Percentiles rank a stretch among this genome's conserved stretches.
Conservation (phyloP, 139 green algal genomes). For the Coelastrella sp. region DNA sequence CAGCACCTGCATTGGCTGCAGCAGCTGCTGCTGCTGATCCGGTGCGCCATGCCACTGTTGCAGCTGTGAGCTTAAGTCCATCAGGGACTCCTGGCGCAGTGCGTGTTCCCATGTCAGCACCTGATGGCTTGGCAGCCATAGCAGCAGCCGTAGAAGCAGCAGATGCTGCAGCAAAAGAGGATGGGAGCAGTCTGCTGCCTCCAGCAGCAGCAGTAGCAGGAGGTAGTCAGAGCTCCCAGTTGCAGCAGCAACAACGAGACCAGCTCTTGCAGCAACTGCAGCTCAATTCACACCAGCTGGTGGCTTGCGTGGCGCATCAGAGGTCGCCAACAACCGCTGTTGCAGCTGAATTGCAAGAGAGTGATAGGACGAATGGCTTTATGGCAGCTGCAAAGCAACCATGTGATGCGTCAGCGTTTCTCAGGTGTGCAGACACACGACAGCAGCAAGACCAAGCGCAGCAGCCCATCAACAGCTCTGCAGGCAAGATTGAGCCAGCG, state of each 20-base stretch:
- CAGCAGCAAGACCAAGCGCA: constrained; percentile 4
- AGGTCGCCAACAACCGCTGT: constrained; percentile 6
- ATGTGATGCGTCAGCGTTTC: too few species aligned
- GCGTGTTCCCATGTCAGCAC: constrained; percentile 27
- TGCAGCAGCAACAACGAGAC: constrained; percentile 4
- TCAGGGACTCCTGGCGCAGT: background rate
- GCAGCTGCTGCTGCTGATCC: constrained; percentile 19
- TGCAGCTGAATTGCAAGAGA: background rate
- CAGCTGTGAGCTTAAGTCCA: background rate
- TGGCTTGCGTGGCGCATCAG: background rate
- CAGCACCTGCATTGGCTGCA: background rate
- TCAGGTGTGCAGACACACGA: background rate
- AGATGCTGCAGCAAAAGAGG: background rate
- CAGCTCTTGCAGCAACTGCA: constrained; percentile 12
- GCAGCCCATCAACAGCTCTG: background rate
- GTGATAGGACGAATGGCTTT: background rate
- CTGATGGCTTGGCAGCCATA: constrained; percentile 30
- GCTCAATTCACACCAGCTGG: constrained; percentile 1
- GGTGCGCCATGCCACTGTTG: background rate
- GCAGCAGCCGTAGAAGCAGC: constrained; percentile 12
- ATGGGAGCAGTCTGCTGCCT: background rate
- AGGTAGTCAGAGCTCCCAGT: background rate
- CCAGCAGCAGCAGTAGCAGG: constrained; percentile 15
- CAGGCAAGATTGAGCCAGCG: too few species aligned
- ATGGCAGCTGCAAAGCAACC: background rate